Base-by-base conservation (phyloP, 495 filamentous ascomycete genomes). In the Talaromyces liani region DNA sequence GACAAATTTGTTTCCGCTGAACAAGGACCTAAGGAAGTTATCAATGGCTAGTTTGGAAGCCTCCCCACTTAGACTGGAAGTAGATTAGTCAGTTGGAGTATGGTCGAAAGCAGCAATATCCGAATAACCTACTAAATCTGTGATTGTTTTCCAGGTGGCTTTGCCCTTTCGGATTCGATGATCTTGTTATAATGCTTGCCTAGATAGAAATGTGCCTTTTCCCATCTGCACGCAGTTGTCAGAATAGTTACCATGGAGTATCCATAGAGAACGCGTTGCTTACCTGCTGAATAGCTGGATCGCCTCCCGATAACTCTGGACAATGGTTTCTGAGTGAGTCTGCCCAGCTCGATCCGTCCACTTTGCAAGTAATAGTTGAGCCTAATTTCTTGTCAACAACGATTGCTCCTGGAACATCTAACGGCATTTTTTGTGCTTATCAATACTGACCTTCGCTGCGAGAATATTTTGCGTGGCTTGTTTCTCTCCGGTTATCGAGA, bases 101-200 rank as follows among this genome's bases (percentile, higher is more conserved):
- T 56, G 20, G 7, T 41, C 10, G 12, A 33, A 53, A 55, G 16
- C 7, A 58, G 25, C 25, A 7, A 18, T 18, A 12, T 64, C n/a
- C 14, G 34, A 34, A 29, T 12, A 33, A 65, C 76, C 65, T 68
- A 80, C 77, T 81, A 88, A 29, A 77, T 72, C 25, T 79, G 71
- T 27, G 79, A 81, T 69, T 87, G 84, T 67, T 85, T 91, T 14
- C 84, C 82, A 39, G 84, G 80, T 8, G 88, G 85, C 51, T 96
- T 84, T 8, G 81, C 79, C 71, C 90, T 93, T 70, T 98, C 91
- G 0, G 90, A 89, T 67, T 98, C 93, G 20, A 96, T 80, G 16
- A 98, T 83, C 70, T 97, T 99, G 71, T 97, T 96, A 80, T 98
- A 99, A 74, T 98, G 91, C 63, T 93, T 93, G 12, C 94, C 94